phyloP scores from a whole-genome alignment of 1,139 yeast genomes.

The Pneumocystis jirovecii region DNA sequence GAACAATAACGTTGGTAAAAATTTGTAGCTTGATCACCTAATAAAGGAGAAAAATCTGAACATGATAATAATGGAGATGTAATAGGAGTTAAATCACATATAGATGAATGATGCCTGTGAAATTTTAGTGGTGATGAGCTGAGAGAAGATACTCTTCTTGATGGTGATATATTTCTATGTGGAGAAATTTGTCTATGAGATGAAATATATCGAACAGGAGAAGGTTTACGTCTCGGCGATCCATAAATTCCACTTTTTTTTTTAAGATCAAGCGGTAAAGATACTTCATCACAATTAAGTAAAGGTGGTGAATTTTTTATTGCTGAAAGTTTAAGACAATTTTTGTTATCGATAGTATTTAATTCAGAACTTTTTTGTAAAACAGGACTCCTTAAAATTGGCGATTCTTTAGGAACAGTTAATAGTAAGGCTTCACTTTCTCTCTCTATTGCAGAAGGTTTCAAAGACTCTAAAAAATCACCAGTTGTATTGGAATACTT shows the following conservation, averaged over 20 bases:
- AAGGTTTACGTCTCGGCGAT: background rate
- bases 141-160: slow-evolving; percentile 2
- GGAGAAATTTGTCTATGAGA: background rate
- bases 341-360: background rate
- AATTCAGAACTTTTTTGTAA: background rate
- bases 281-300: background rate
- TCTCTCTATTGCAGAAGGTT: background rate
- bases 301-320: background rate
- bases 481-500: background rate
- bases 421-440: background rate
- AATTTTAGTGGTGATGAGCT: background rate
- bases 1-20: slow-evolving; percentile 16
- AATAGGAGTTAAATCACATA: slow-evolving; percentile 4
- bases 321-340: background rate
- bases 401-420: background rate
- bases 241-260: background rate
- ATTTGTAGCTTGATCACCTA: slow-evolving; percentile 6
- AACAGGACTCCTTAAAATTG: background rate
- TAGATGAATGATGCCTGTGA: background rate
- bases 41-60: slow-evolving; percentile 9
- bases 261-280: background rate
- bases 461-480: background rate
- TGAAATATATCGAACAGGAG: background rate
- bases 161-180: background rate
- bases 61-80: slow-evolving; percentile 17